Conservation (phyloP, 352 stramenopile species). For the Blastocystis sp. region DNA sequence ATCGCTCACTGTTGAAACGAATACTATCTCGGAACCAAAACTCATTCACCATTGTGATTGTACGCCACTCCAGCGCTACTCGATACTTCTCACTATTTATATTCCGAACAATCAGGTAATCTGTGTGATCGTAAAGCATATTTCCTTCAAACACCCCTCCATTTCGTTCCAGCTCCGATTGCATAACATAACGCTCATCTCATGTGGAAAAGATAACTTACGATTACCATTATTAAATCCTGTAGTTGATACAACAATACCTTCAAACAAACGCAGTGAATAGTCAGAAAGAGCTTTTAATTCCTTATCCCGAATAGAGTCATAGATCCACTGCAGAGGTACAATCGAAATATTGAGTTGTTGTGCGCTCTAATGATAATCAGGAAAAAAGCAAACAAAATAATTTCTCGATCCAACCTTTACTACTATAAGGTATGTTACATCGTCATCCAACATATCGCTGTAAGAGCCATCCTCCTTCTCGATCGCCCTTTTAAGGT, state of each 20-base stretch:
- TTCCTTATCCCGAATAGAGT: not conserved
- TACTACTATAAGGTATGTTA: not conserved
- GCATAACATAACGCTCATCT: conserved; percentile 48
- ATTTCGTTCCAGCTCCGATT: conserved; percentile 7
- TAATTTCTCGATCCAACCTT: conserved; percentile 16
- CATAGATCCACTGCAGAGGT: conserved; percentile 3
- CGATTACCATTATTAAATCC: conserved; percentile 29
- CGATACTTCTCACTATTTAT: conserved; percentile 28
- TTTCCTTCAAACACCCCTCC: conserved; percentile 22
- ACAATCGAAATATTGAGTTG: not conserved
- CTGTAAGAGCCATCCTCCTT: not conserved
- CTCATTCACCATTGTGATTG: conserved; percentile 38
- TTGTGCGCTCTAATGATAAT: not conserved
- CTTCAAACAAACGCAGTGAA: conserved; percentile 11
- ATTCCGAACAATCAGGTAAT: conserved; percentile 48
- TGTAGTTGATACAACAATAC: conserved; percentile 37
- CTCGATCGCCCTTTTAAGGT: not conserved
- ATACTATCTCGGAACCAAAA: conserved; percentile 13
- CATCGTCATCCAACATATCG: not conserved
- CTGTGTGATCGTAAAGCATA: conserved; percentile 14
- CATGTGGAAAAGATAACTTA: no score
- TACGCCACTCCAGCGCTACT: not conserved
- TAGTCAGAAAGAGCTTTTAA: not conserved
- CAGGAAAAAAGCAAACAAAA: not conserved
- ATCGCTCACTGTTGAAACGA: not conserved